Evolutionary conservation across 2,329 filamentous ascomycete species (phyloP), one percentile per base, ranked within the genome.

Genomic region (Paradendryphiella salina): DNA sequence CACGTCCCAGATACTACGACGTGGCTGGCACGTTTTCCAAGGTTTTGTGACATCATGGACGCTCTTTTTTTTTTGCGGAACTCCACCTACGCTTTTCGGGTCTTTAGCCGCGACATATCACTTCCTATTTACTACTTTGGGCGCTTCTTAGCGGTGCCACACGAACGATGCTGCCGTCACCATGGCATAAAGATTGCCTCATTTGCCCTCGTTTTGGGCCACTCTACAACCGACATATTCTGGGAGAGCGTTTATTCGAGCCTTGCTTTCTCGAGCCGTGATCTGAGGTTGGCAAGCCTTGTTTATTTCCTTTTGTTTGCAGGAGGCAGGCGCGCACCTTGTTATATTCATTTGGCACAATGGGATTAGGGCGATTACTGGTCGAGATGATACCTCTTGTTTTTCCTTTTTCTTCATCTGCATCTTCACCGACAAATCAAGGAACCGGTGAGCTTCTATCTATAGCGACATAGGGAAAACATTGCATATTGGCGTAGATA

Each of bases 1-100:
- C 65, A 66, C 64, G 61, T 65, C 63, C 53, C 15, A 35, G 23
- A 2, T 10, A 28, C 23, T 33, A 41, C 57, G 69, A 68, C 65
- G 67, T 70, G 65, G 68, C 65, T 62, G 33, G 50, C 64, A 67
- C 65, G 62, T 68, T 63, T 56, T 63, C 29, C 49, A 41, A 34
- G 33, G 47, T 54, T 49, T 50, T 47, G 36, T 34, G 34, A 35
- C 56, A 60, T 51, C 41, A 56, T 43, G n/a, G 42, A 52, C 8
- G 29, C n/a, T 37, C 41, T 53, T 60, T 23, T 51, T 50, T 52
- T 43, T 46, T 57, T 60, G 37, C 46, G 52, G 47, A 36, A 57
- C 48, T 35, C 43, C 52, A 41, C 26, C 36, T 32, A 54, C 33
- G 33, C 15, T 37, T 20, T 53, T 48, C 42, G 40, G 46, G 42